Conservation (phyloP, 441 rosid species). For the Populus tomentosa region DNA sequence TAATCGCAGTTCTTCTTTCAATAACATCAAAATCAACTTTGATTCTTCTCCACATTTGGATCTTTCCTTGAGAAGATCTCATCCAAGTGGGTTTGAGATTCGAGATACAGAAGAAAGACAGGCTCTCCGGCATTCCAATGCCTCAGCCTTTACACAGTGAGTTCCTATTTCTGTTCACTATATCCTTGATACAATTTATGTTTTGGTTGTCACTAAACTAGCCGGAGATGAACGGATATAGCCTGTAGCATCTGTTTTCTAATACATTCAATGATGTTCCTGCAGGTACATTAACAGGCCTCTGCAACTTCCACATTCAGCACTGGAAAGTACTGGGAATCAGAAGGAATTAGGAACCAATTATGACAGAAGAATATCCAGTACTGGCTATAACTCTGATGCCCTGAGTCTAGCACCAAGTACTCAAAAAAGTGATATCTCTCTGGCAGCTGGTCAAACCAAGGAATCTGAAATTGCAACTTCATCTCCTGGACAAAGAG, state of each 20-base stretch:
- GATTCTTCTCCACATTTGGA: constrained; percentile 56
- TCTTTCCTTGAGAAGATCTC: constrained; percentile 66
- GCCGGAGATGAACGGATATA: neutral
- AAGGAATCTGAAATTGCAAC: constrained; percentile 40
- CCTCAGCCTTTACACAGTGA: constrained; percentile 82
- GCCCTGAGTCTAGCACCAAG: constrained; percentile 35
- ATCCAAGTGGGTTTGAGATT: constrained; percentile 33
- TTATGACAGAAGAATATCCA: constrained; percentile 30
- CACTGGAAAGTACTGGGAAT: constrained; percentile 21
- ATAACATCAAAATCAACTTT: constrained; percentile 24
- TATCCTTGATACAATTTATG: neutral
- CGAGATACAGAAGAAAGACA: constrained; percentile 40
- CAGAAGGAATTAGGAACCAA: constrained; percentile 37
- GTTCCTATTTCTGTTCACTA: constrained; percentile 13
- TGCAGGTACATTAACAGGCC: constrained; percentile 62
- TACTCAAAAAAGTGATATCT: constrained; percentile 38
- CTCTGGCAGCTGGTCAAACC: constrained; percentile 30
- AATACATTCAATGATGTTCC: constrained; percentile 5
- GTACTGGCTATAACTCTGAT: constrained; percentile 26
- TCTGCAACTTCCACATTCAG: constrained; percentile 32
- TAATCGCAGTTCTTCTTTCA: constrained; percentile 28
- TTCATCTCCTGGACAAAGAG: constrained; percentile 37
- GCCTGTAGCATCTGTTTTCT: neutral
- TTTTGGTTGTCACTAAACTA: neutral
- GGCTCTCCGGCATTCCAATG: constrained; percentile 58